phyloP scores from a whole-genome alignment of 495 filamentous ascomycete genomes.

The Parathielavia hyrcaniae region DNA sequence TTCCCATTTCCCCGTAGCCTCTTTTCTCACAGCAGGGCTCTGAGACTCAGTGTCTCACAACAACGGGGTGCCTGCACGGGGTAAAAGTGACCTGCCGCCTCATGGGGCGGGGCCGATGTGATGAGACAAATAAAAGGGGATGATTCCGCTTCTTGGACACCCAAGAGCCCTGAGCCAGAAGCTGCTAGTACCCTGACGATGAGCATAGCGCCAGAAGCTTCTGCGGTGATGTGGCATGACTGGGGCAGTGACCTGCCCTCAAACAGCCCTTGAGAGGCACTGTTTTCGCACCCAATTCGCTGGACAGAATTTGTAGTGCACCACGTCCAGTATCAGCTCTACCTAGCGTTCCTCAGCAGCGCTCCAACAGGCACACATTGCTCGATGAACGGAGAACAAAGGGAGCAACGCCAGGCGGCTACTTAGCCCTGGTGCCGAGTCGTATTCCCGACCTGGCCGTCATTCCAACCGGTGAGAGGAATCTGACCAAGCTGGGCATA shows the following conservation, averaged over 20 bases:
- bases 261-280: slow-evolving; percentile 5
- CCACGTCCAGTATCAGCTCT: neutral
- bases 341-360: neutral
- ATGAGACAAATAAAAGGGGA: slow-evolving; percentile 1
- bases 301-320: neutral
- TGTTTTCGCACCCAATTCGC: neutral
- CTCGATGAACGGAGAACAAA: slow-evolving; percentile 2
- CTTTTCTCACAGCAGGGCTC: neutral
- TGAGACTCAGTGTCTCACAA: slow-evolving; percentile 13
- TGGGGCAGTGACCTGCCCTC: neutral
- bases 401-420: neutral
- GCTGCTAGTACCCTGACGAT: neutral
- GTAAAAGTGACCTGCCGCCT: slow-evolving; percentile 4
- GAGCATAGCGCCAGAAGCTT: slow-evolving; percentile 1
- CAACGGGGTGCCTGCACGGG: slow-evolving; percentile 1
- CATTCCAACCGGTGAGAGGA: slow-evolving; percentile 8
- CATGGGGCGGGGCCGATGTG: neutral
- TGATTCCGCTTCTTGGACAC: neutral
- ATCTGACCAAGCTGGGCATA: neutral
- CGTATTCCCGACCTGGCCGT: neutral
- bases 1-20: slow-evolving; percentile 2
- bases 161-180: neutral
- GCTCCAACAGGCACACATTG: slow-evolving; percentile 1
- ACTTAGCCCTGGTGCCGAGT: neutral
- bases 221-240: slow-evolving; percentile 7